These are phyloP conservation scores for Cryptosporidium viatorum DNA, from an alignment of 169 alveolate species.

Conservation along the genomic window DNA sequence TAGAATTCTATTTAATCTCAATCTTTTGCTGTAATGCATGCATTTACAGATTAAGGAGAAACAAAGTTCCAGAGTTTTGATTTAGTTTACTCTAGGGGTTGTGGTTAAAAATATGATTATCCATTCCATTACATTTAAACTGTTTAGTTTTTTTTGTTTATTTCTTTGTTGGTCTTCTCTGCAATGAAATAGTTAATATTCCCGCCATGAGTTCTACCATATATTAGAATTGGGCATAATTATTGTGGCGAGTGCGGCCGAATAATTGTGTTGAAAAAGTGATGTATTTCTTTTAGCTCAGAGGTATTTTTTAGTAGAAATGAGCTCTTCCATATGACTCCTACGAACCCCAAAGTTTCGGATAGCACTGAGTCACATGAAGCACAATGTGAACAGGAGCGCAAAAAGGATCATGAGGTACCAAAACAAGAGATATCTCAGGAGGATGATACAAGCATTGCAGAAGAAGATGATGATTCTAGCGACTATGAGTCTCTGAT, in stretches of 20 bases:
- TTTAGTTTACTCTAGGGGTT: not conserved
- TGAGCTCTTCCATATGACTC: not conserved
- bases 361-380: not conserved
- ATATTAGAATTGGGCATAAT: not conserved
- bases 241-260: not conserved
- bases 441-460: constrained; percentile 68
- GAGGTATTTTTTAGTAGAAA: not conserved
- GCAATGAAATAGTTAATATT: not conserved
- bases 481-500: constrained; percentile 36
- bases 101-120: not conserved
- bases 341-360: not conserved
- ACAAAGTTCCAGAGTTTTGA: not conserved
- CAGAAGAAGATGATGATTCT: constrained; percentile 29
- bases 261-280: not conserved
- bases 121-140: not conserved
- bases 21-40: not conserved
- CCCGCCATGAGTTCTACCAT: not conserved
- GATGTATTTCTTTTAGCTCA: not conserved
- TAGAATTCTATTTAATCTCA: not conserved
- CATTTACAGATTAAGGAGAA: not conserved
- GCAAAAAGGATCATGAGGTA: not conserved
- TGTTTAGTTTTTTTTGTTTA: not conserved
- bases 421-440: not conserved
- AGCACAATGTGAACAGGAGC: not conserved
- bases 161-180: not conserved